Percentiles rank a stretch among this genome's conserved stretches.
phyloP scores from a whole-genome alignment of 2,329 filamentous ascomycete genomes.

The Fonsecaea erecta region DNA sequence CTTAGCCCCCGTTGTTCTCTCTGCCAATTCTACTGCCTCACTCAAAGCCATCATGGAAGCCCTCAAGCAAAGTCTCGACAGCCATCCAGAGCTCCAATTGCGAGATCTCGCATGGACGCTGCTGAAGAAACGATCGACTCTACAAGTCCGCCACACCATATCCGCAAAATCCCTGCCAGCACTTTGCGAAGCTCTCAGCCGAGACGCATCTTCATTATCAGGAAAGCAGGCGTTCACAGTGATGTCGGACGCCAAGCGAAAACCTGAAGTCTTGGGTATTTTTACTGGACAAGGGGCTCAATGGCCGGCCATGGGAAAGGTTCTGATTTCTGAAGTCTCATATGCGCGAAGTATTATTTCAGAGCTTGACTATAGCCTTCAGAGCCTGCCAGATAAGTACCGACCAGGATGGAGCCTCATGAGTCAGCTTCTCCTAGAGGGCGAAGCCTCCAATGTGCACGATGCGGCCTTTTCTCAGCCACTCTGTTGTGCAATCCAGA shows the following conservation, averaged over 20 bases:
- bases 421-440: slow-evolving; percentile 29
- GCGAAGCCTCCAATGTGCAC: slow-evolving; percentile 31
- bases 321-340: slow-evolving; percentile 36
- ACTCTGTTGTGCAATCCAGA: slow-evolving; percentile 43
- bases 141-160: not conserved
- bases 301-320: slow-evolving; percentile 43
- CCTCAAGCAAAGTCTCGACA: not conserved
- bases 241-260: not conserved
- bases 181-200: not conserved
- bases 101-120: not conserved
- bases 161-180: not conserved
- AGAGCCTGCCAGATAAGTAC: not conserved
- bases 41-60: not conserved
- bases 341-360: slow-evolving; percentile 29
- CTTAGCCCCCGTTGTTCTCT: not conserved
- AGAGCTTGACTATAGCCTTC: slow-evolving; percentile 19
- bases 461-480: slow-evolving; percentile 41
- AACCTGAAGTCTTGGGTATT: slow-evolving; percentile 36
- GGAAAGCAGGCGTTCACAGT: not conserved
- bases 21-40: not conserved
- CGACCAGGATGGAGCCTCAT: slow-evolving; percentile 16
- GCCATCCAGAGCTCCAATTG: not conserved
- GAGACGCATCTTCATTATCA: not conserved
- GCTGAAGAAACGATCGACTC: not conserved
- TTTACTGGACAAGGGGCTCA: slow-evolving; percentile 48